Base-by-base conservation (phyloP, 805 yeast species). In the Zygoascus biomembranicola region DNA sequence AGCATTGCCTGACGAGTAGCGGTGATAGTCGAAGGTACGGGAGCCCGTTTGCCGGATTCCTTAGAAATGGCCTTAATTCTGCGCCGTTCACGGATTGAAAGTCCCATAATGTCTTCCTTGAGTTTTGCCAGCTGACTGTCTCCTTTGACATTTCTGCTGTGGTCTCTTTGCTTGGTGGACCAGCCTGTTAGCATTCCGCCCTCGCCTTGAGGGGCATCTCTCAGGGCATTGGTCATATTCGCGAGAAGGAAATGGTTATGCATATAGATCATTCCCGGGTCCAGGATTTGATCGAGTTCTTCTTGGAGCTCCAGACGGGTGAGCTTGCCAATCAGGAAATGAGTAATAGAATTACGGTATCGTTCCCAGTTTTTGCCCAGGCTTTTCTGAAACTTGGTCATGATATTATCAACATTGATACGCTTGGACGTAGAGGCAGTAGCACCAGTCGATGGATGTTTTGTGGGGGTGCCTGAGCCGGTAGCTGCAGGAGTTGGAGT, bases 201-300 rank as follows among this genome's bases (percentile, higher is more conserved):
- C 31, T 66, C 77, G 59, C 81, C 88, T 6, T 77, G 72, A 0
- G 94, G 89, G 18, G 83, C 81, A 57, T 86, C 94, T 54, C 88
- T 77, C 53, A 88, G 73, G 5, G 96, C 79, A 68, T 90, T 92
- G 23, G 97, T 90, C 58, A 90, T 74, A 64, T 88, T 85, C 14
- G 95, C 82, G 52, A 92, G 73, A 45, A 92, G 70, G 46, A 92
- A 73, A 64, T 87, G 89, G 69, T 92, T 92, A 69, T 94, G 99
- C 73, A 84, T 77, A 53, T 81, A 73, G 41, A 79, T 65, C 49
- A 82, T 72, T 19, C 70, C 69, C 28, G 66, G 67, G 50, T 74
- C 77, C 18, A 90, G 72, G 28, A 87, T 72, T n/a, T 77, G 77
- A 45, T 74, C 73, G 32, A 88, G 73, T 48, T 75, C 81, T 13